Evolutionary conservation across 805 yeast species (phyloP).

Genomic region (Wickerhamiella sergipiensis): DNA sequence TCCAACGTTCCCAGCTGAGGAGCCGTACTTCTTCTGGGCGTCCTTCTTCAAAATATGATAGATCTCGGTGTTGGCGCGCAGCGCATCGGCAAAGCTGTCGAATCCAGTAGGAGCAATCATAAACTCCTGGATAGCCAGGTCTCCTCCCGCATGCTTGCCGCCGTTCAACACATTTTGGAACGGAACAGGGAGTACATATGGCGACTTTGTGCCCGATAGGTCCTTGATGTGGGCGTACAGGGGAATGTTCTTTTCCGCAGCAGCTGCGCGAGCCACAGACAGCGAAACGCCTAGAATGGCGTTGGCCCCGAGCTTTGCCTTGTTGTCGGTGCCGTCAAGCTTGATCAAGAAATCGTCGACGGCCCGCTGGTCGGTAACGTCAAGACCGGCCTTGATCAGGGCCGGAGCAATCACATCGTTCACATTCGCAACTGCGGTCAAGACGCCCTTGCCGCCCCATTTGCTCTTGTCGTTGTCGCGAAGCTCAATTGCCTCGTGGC

Average conservation of each 20-base stretch:
- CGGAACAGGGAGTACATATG: slow-evolving; percentile 96
- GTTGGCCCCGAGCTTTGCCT: slow-evolving; percentile 95
- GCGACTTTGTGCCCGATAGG: slow-evolving; percentile 59
- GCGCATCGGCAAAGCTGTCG: slow-evolving; percentile 80
- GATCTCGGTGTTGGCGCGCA: slow-evolving; percentile 95
- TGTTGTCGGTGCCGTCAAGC: slow-evolving; percentile 96
- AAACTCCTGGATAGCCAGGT: slow-evolving; percentile 97
- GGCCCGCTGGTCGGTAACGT: slow-evolving; percentile 74
- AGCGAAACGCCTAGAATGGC: slow-evolving; percentile 97
- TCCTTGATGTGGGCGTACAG: slow-evolving; percentile 84
- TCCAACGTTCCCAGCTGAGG: slow-evolving; percentile 98
- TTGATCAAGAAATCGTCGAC: slow-evolving; percentile 73
- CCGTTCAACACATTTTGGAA: slow-evolving; percentile 98
- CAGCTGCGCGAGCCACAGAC: slow-evolving; percentile 96
- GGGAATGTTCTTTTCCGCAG: slow-evolving; percentile 89
- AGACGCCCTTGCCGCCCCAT: slow-evolving; percentile 98
- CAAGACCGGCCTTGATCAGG: slow-evolving; percentile 61
- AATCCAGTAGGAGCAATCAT: slow-evolving; percentile 97
- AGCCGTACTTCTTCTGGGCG: slow-evolving; percentile 92
- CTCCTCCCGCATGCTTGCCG: slow-evolving; percentile 99
- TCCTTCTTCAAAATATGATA: slow-evolving; percentile 91
- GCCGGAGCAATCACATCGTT: slow-evolving; percentile 94
- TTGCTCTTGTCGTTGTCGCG: slow-evolving; percentile 96
- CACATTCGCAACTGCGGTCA: slow-evolving; percentile 93
- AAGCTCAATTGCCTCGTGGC: slow-evolving; percentile 95